Evolutionary conservation across 768 basidiomycete genomes (phyloP).

Genomic region (Termitomyces sp.): DNA sequence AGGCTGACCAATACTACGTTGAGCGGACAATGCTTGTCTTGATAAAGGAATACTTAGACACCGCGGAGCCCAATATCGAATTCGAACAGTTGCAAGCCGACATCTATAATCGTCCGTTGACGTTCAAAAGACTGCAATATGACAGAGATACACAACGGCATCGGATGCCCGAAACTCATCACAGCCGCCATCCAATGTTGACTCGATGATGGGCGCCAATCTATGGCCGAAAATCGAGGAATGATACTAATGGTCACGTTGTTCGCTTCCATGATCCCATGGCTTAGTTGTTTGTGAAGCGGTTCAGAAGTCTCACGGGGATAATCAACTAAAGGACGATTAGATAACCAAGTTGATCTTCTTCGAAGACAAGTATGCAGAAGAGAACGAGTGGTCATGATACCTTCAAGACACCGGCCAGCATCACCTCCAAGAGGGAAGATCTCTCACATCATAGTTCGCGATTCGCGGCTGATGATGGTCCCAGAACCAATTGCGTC

Average conservation of each 20-base stretch:
- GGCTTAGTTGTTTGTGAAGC: background rate
- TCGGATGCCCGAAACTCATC: background rate
- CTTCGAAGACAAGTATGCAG: no score
- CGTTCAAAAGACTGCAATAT: background rate
- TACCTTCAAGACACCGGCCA: background rate
- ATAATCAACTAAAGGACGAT: background rate
- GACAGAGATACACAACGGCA: background rate
- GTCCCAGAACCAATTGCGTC: background rate
- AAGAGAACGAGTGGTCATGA: background rate
- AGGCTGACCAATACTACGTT: background rate
- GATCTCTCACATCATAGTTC: slow-evolving; percentile 1
- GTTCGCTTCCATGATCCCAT: background rate
- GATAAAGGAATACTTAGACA: background rate
- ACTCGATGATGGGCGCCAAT: background rate
- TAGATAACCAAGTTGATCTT: background rate
- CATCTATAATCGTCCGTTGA: background rate
- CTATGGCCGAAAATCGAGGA: background rate
- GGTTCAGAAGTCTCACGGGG: no score
- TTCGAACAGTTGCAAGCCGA: background rate
- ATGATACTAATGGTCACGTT: background rate
- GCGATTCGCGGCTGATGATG: slow-evolving; percentile 4
- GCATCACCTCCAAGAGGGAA: background rate
- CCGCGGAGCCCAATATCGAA: background rate
- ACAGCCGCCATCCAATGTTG: background rate
- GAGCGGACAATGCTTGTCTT: no score